Percentiles rank a stretch among this genome's conserved stretches.
Conservation (phyloP, 148 eudicot species). For the Rhododendron mucronatum region DNA sequence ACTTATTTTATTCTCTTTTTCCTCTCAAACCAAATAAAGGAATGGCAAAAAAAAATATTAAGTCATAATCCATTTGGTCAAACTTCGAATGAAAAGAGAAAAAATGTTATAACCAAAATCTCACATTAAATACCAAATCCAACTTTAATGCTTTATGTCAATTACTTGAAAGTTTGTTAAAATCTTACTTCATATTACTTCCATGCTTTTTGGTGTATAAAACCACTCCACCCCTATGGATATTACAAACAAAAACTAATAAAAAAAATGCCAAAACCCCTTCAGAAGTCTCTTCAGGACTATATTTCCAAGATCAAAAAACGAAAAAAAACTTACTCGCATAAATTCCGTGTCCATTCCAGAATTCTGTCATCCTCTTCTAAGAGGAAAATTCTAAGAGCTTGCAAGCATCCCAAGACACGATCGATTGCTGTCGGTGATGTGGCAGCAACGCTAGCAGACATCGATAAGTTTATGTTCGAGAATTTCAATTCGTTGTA, state of each 20-base stretch:
- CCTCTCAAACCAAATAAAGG: background rate
- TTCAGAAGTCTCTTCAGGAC: constrained; percentile 47
- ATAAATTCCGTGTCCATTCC: constrained; percentile 27
- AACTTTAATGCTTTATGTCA: background rate
- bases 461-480: constrained; percentile 47
- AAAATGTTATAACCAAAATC: background rate
- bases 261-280: constrained; percentile 42
- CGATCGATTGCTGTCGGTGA: constrained; percentile 23
- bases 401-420: constrained; percentile 52
- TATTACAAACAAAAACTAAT: background rate
- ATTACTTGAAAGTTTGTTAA: background rate
- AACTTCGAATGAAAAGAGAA: background rate
- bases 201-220: background rate
- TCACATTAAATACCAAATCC: constrained; percentile 5
- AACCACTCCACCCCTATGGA: background rate
- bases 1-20: no score
- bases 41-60: background rate
- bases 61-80: background rate
- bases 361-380: constrained; percentile 39
- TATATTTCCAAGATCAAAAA: constrained; percentile 52
- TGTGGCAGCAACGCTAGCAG: constrained; percentile 52
- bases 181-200: background rate
- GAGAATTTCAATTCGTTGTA: constrained; percentile 67
- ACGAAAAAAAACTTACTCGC: constrained; percentile 6
- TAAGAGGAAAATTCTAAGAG: constrained; percentile 30